A percentile compares a stretch with the other conserved stretches of the same genome.
phyloP scores from a whole-genome alignment of 2,329 filamentous ascomycete species.

The Trichocomaceae sp. region DNA sequence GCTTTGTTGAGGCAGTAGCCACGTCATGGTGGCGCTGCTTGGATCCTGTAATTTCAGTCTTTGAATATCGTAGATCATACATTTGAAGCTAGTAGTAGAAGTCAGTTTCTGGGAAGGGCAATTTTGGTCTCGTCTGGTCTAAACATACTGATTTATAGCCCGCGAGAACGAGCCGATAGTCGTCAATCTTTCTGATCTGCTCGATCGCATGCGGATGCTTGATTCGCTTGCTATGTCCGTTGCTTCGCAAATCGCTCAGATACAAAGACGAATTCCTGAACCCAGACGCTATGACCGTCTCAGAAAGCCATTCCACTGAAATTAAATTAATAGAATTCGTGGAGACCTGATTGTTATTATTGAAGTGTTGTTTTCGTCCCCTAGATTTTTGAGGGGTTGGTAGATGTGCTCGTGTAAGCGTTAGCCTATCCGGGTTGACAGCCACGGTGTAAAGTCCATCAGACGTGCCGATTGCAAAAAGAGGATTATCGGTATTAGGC shows the following conservation, averaged over 20 bases:
- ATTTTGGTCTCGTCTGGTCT: background rate
- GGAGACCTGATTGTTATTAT: background rate
- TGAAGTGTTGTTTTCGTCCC: background rate
- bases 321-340: constrained; percentile 18
- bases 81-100: constrained; percentile 29
- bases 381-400: background rate
- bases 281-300: constrained; percentile 31
- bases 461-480: constrained; percentile 35
- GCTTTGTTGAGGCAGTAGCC: constrained; percentile 25
- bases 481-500: constrained; percentile 21
- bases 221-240: constrained; percentile 26
- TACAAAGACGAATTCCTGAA: constrained; percentile 29
- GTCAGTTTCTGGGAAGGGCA: background rate
- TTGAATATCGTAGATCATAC: constrained; percentile 36
- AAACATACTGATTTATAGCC: constrained; percentile 27
- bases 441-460: constrained; percentile 30
- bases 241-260: constrained; percentile 31
- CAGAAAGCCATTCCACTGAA: constrained; percentile 34
- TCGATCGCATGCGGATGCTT: constrained; percentile 30
- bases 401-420: background rate
- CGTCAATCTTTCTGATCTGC: constrained; percentile 31
- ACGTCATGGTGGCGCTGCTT: constrained; percentile 25
- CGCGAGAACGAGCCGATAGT: constrained; percentile 30
- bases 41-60: constrained; percentile 17
- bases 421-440: constrained; percentile 8